Evolutionary conservation across 257 asterid species (phyloP).

Genomic region (Gentiana straminea): DNA sequence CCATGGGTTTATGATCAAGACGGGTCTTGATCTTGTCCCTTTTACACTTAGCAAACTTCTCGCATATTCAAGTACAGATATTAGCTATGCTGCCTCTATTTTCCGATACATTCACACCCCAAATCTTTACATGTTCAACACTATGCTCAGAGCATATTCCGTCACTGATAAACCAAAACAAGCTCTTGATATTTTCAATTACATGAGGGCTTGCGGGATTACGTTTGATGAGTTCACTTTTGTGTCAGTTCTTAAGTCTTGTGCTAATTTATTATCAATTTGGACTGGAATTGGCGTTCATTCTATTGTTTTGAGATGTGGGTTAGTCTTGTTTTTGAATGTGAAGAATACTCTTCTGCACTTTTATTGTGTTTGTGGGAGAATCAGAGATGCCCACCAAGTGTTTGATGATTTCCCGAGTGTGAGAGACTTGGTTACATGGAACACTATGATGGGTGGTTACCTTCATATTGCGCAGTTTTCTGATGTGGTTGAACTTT

Average conservation of each 20-base stretch:
- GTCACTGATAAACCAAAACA: slow-evolving; percentile 22
- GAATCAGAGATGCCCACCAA: slow-evolving; percentile 34
- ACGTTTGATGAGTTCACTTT: slow-evolving; percentile 42
- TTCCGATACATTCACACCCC: slow-evolving; percentile 32
- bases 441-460: slow-evolving; percentile 62
- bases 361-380: slow-evolving; percentile 39
- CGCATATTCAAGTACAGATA: slow-evolving; percentile 35
- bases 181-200: slow-evolving; percentile 36
- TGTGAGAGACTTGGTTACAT: slow-evolving; percentile 35
- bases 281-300: slow-evolving; percentile 35
- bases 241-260: slow-evolving; percentile 39
- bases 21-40: slow-evolving; percentile 34
- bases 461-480: slow-evolving; percentile 24
- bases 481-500: slow-evolving; percentile 29
- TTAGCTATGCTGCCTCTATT: slow-evolving; percentile 37
- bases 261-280: slow-evolving; percentile 23
- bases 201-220: slow-evolving; percentile 26
- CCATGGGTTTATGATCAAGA: slow-evolving; percentile 53
- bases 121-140: slow-evolving; percentile 46
- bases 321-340: slow-evolving; percentile 34
- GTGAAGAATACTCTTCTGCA: slow-evolving; percentile 46
- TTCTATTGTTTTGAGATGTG: slow-evolving; percentile 32
- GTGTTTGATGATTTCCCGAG: slow-evolving; percentile 43
- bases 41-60: slow-evolving; percentile 59
- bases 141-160: slow-evolving; percentile 48